These are phyloP conservation scores for Metarhizium rileyi DNA, from an alignment of 2,329 filamentous ascomycete genomes.

Conservation along the genomic window DNA sequence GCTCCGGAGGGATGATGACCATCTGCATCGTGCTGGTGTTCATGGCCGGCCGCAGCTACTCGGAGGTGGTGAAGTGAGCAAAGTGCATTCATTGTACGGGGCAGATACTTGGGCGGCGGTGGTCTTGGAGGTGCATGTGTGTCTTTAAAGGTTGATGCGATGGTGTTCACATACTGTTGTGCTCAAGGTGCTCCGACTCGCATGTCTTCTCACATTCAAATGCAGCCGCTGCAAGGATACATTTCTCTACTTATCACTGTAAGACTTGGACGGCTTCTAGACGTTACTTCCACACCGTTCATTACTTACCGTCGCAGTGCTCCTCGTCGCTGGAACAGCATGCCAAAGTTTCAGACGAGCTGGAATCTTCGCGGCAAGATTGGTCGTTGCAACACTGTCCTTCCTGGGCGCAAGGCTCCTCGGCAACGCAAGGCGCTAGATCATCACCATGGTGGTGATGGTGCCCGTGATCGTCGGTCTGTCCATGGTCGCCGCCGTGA, in stretches of 20 bases:
- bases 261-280: not conserved
- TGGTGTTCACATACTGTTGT: conserved; percentile 14
- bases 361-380: conserved; percentile 11
- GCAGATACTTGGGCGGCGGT: not conserved
- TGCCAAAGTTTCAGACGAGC: conserved; percentile 9
- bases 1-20: conserved; percentile 17
- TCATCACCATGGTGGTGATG: not conserved
- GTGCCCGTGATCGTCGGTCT: not conserved
- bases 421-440: not conserved
- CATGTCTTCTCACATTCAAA: conserved; percentile 21
- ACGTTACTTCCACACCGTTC: not conserved
- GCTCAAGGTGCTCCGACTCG: conserved; percentile 11
- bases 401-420: not conserved
- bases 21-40: conserved; percentile 18
- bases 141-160: not conserved
- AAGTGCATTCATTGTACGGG: not conserved
- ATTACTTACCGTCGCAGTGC: conserved; percentile 16
- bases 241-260: conserved; percentile 18
- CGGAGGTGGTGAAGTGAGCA: conserved; percentile 11
- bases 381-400: conserved; percentile 10
- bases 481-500: not conserved
- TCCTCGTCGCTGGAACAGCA: conserved; percentile 19
- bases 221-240: conserved; percentile 20
- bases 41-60: conserved; percentile 11
- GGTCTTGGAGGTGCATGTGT: not conserved